phyloP scores from a whole-genome alignment of 23 red algal genomes.

The Chondrus crispus region DNA sequence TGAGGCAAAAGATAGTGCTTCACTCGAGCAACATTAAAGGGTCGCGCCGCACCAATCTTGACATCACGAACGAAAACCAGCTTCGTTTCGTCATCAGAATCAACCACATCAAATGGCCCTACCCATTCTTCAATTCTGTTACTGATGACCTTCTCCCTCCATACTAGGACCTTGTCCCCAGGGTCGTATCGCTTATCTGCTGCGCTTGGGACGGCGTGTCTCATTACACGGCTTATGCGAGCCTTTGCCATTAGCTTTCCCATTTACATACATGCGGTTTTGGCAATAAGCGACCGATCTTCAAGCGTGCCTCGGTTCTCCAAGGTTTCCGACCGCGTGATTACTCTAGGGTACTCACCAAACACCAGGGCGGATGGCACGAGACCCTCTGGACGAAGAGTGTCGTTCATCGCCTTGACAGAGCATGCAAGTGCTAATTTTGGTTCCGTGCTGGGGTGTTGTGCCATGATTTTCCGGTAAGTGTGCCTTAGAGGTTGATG shows the following conservation, averaged over 20 bases:
- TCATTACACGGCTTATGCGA: not conserved
- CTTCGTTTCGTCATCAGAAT: not conserved
- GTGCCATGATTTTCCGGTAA: not conserved
- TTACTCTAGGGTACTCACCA: not conserved
- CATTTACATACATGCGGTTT: not conserved
- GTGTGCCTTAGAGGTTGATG: not conserved
- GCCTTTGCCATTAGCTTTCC: slow-evolving; percentile 2
- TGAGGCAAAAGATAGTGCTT: slow-evolving; percentile 14
- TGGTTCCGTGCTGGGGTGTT: not conserved
- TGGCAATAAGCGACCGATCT: not conserved
- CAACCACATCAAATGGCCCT: not conserved
- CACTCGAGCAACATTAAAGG: slow-evolving; percentile 35
- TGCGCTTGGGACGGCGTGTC: slow-evolving; percentile 6
- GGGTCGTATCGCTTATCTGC: not conserved
- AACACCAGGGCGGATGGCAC: not conserved
- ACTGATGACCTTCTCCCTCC: slow-evolving; percentile 49
- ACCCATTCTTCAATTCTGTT: slow-evolving; percentile 53
- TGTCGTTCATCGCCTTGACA: not conserved
- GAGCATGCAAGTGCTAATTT: not conserved
- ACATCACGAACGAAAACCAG: slow-evolving; percentile 35
- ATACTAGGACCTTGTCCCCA: slow-evolving; percentile 42
- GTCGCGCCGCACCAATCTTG: not conserved
- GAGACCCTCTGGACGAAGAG: not conserved
- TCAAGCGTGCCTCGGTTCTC: not conserved
- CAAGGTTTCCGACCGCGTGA: not conserved